These are phyloP conservation scores for Pleodorina starrii DNA, from an alignment of 139 green algal genomes.

Conservation along the genomic window DNA sequence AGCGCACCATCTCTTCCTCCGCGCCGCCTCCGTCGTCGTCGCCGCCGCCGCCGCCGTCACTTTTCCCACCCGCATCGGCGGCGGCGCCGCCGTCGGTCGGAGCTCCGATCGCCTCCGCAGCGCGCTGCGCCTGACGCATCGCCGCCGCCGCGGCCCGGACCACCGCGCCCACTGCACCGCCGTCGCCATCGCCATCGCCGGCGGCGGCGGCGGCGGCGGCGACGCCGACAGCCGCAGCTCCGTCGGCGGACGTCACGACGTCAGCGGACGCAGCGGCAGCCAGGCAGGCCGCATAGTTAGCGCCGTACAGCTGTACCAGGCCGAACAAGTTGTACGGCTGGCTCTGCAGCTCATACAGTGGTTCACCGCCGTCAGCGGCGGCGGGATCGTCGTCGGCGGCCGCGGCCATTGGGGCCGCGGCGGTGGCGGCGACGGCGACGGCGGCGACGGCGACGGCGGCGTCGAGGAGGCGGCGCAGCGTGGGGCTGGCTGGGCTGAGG, in stretches of 20 bases:
- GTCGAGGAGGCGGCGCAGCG: background rate
- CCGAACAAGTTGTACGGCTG: constrained; percentile 40
- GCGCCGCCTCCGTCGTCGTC: background rate
- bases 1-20: background rate
- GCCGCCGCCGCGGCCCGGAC: constrained; percentile 4
- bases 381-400: background rate
- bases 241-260: too few relatives aligned
- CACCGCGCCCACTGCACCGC: background rate
- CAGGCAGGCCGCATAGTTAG: constrained; percentile 20
- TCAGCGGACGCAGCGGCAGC: background rate
- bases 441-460: background rate
- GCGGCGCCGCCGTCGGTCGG: too few relatives aligned
- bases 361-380: background rate
- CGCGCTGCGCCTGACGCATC: constrained; percentile 12
- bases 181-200: background rate
- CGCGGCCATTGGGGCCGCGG: background rate
- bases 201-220: too few relatives aligned
- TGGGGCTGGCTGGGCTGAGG: constrained; percentile 15
- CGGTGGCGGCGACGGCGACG: background rate
- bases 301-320: constrained; percentile 24
- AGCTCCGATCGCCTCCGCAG: background rate
- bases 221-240: too few relatives aligned
- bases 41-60: constrained; percentile 20
- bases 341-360: background rate
- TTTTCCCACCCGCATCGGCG: too few relatives aligned